Evolutionary conservation across 345 rosid species (phyloP), one percentile per base, ranked within the genome.

Genomic region (Litchi chinensis): DNA sequence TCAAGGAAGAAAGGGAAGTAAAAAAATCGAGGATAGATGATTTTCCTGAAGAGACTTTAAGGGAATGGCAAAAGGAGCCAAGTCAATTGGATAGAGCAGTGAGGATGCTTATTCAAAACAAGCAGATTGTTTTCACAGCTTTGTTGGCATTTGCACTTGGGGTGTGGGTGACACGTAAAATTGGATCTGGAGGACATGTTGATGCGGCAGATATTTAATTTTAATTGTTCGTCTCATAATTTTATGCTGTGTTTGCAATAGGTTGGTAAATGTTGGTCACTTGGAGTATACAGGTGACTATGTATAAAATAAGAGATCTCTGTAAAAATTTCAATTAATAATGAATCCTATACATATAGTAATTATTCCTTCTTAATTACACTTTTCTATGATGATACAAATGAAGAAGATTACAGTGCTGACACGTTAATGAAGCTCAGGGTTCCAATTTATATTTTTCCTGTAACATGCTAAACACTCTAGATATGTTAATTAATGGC

Each of bases 141-240:
- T 67, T 82, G n/a, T 1, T 89, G 6, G 90, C 88, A 3, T 86
- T 91, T 79, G 70, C 86, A 0, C 11, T 91, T 1, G 91, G 91
- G 41, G 67, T 84, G 5, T 68, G 83, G 2, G 65, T 84, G 3
- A 26, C 89, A 11, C 77, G 76, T 2, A 83, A 76, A 60, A 12
- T 77, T 18, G 71, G 64, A 64, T 67, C 80, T 0, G 26, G 43
- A 28, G 28, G 70, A 22, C 13, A 69, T 19, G 28, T 59, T 21
- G 65, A 22, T 21, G 56, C 19, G 16, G 40, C 32, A 4, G 18
- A 65, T 64, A 37, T 63, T 62, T 74, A 26, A 74, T 26, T 46
- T 24, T 13, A 9, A 5, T 22, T 15, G 40, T 62, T 65, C 1
- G 26, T 65, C 22, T 13, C 15, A 43, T 15, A 62, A 59, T 39